Conservation (phyloP, 257 asterid species). For the Solanum virginianum region DNA sequence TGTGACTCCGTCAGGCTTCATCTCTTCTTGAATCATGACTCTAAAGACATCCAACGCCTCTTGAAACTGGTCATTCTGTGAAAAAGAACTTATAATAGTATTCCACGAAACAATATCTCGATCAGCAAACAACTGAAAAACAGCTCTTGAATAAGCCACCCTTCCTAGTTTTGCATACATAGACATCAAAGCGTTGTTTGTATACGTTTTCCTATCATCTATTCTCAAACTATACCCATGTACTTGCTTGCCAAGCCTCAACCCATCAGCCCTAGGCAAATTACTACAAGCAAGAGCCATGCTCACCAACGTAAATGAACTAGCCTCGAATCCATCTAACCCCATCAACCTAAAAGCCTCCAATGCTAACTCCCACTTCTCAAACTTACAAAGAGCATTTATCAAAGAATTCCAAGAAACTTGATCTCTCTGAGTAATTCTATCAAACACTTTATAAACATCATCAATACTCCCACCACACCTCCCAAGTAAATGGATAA, state of each 20-base stretch:
- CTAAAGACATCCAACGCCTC: conserved; percentile 55
- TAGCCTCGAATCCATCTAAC: conserved; percentile 40
- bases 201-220: conserved; percentile 49
- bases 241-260: conserved; percentile 72
- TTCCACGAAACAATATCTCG: conserved; percentile 84
- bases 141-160: conserved; percentile 34
- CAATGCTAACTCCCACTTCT: conserved; percentile 68
- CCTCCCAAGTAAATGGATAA: conserved; percentile 52
- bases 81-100: conserved; percentile 45
- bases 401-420: conserved; percentile 84
- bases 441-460: conserved; percentile 55
- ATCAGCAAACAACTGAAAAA: conserved; percentile 37
- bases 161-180: conserved; percentile 80
- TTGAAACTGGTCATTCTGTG: conserved; percentile 37
- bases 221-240: conserved; percentile 54
- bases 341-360: conserved; percentile 58
- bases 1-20: conserved; percentile 70
- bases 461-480: conserved; percentile 32
- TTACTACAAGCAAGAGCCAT: conserved; percentile 71
- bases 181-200: conserved; percentile 64
- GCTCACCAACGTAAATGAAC: conserved; percentile 72
- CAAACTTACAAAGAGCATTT: conserved; percentile 55
- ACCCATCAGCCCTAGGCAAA: conserved; percentile 32
- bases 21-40: conserved; percentile 42
- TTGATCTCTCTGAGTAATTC: conserved; percentile 62